phyloP scores from a whole-genome alignment of 345 rosid genomes.

The Euphorbia tirucalli region DNA sequence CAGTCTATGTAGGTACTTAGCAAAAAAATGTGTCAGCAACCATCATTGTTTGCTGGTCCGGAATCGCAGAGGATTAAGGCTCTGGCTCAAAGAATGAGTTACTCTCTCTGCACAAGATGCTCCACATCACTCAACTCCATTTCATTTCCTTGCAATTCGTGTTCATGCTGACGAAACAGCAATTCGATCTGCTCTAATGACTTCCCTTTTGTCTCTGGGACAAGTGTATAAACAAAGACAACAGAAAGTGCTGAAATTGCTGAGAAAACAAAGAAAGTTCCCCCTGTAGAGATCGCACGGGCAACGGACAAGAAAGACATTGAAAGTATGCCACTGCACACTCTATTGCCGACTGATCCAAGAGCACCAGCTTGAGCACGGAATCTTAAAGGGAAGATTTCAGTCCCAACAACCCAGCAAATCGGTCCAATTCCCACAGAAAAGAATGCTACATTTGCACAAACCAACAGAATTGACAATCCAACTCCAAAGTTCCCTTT shows the following conservation, averaged over 20 bases:
- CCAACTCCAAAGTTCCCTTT: conserved; percentile 44
- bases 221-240: conserved; percentile 51
- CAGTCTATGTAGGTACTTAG: too few relatives aligned
- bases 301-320: conserved; percentile 79
- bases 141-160: conserved; percentile 39
- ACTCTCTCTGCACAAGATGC: conserved; percentile 60
- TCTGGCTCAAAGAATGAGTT: neutral
- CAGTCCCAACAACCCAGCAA: conserved; percentile 83
- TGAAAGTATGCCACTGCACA: conserved; percentile 69
- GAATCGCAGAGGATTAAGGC: neutral
- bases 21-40: too few relatives aligned
- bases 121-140: conserved; percentile 70
- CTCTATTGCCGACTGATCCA: conserved; percentile 75
- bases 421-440: conserved; percentile 79
- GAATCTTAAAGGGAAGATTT: conserved; percentile 68
- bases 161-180: conserved; percentile 48
- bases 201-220: conserved; percentile 81
- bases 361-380: conserved; percentile 81
- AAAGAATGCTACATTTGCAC: conserved; percentile 81
- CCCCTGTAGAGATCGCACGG: conserved; percentile 55
- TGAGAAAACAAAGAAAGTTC: conserved; percentile 61
- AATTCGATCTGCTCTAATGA: conserved; percentile 72
- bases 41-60: too few relatives aligned
- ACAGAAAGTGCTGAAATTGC: conserved; percentile 60
- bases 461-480: conserved; percentile 47